Evolutionary conservation across 2,329 filamentous ascomycete genomes (phyloP).

Genomic region (Macroventuria anomochaeta): DNA sequence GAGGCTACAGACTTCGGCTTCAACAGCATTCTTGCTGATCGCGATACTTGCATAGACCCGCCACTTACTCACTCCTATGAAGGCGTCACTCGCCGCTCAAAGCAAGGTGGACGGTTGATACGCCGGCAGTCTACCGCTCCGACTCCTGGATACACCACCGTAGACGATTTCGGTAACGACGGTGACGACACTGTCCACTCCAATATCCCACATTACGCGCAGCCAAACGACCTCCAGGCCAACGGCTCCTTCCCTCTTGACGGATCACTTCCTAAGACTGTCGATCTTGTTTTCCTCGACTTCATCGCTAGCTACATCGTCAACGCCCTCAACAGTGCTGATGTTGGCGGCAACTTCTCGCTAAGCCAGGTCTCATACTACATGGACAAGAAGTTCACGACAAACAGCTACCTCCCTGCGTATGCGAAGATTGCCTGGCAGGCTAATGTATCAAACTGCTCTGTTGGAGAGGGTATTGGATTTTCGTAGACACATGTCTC

Average conservation of each 20-base stretch:
- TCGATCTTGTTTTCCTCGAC: constrained; percentile 63
- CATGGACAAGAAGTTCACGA: constrained; percentile 50
- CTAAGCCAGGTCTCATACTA: constrained; percentile 46
- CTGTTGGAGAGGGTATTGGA: constrained; percentile 47
- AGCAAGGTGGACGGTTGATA: constrained; percentile 51
- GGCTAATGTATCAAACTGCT: constrained; percentile 49
- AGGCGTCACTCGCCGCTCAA: constrained; percentile 32
- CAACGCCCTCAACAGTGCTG: constrained; percentile 40
- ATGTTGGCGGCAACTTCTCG: constrained; percentile 43
- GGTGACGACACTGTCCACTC: constrained; percentile 64
- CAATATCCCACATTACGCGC: constrained; percentile 54
- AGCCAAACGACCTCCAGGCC: constrained; percentile 60
- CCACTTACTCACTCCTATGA: constrained; percentile 41
- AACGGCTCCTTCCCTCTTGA: constrained; percentile 57
- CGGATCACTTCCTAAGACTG: constrained; percentile 52
- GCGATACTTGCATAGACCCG: constrained; percentile 60
- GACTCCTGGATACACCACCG: constrained; percentile 61
- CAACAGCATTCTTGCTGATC: constrained; percentile 44
- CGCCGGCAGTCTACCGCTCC: constrained; percentile 56
- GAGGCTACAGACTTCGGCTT: constrained; percentile 46
- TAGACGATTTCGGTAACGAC: constrained; percentile 63
- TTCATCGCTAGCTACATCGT: constrained; percentile 53
- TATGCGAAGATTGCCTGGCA: constrained; percentile 54
- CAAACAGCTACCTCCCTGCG: constrained; percentile 50
- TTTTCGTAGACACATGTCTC: neutral